A percentile compares a stretch with the other conserved stretches of the same genome.
phyloP scores from a whole-genome alignment of 2,329 filamentous ascomycete species.

The Escovopsis sp. region DNA sequence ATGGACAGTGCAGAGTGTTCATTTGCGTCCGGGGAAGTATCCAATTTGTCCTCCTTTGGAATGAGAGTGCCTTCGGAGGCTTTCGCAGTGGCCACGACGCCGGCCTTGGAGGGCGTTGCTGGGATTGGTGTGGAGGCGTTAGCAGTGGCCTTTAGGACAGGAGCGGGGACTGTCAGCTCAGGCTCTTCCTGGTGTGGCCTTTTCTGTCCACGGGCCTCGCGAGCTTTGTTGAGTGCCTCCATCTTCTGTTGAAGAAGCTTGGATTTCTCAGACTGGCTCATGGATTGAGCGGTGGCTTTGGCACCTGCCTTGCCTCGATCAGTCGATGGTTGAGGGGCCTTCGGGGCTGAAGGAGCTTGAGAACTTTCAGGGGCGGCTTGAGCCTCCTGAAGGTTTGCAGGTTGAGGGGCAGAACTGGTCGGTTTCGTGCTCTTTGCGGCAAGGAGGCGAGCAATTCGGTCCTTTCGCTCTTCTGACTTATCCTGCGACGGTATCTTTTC shows the following conservation, averaged over 20 bases:
- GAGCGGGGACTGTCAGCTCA: conserved; percentile 2
- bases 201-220: conserved; percentile 27
- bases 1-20: conserved; percentile 14
- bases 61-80: not conserved
- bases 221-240: conserved; percentile 52
- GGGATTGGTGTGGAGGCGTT: not conserved
- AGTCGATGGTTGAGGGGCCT: conserved; percentile 1
- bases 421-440: conserved; percentile 41
- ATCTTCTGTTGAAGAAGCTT: conserved; percentile 62
- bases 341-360: conserved; percentile 1
- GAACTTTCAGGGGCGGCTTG: not conserved
- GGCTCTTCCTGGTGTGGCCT: conserved; percentile 2
- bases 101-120: not conserved
- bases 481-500: conserved; percentile 7
- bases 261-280: conserved; percentile 50
- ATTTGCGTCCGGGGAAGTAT: conserved; percentile 1
- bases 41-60: not conserved
- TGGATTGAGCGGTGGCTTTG: conserved; percentile 14
- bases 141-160: not conserved
- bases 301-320: not conserved
- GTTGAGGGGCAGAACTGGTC: not conserved
- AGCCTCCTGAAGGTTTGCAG: no score
- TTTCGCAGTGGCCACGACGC: not conserved
- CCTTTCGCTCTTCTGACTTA: conserved; percentile 50
- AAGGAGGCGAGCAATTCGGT: conserved; percentile 60